These are phyloP conservation scores for Tuber umbilicatum DNA, from an alignment of 495 filamentous ascomycete genomes.

Conservation along the genomic window DNA sequence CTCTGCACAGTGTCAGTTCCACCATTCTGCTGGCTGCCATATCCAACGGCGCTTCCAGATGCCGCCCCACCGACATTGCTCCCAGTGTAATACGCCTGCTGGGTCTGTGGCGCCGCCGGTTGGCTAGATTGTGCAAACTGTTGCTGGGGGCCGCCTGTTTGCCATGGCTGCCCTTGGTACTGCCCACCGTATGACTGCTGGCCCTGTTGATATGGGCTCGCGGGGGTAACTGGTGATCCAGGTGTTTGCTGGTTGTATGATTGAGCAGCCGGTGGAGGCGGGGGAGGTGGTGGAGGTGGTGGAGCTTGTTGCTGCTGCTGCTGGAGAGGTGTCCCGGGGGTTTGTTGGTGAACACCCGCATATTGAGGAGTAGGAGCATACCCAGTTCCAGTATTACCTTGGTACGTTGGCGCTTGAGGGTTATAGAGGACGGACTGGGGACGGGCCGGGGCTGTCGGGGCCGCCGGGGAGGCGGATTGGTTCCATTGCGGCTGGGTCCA, in stretches of 20 bases:
- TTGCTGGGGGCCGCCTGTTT: constrained; percentile 11
- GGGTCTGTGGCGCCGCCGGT: constrained; percentile 20
- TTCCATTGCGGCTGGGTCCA: constrained; percentile 22
- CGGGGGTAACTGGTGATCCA: constrained; percentile 10
- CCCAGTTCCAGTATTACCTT: constrained; percentile 11
- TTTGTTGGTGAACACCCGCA: constrained; percentile 14
- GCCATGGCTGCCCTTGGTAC: constrained; percentile 33
- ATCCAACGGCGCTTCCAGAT: neutral
- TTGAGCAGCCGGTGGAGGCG: constrained; percentile 28
- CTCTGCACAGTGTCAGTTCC: constrained; percentile 11
- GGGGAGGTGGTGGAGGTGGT: constrained; percentile 22
- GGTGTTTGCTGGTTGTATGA: constrained; percentile 11
- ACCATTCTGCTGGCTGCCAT: constrained; percentile 2
- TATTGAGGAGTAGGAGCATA: constrained; percentile 15
- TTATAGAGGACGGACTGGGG: constrained; percentile 26
- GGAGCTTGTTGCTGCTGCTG: constrained; percentile 18
- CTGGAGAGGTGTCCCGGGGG: constrained; percentile 14
- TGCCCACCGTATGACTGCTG: constrained; percentile 7
- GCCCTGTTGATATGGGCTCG: constrained; percentile 13
- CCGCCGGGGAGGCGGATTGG: constrained; percentile 5
- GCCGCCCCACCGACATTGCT: constrained; percentile 6
- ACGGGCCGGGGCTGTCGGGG: constrained; percentile 6
- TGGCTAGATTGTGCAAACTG: constrained; percentile 24
- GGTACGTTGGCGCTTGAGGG: constrained; percentile 11
- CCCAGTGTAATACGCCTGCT: constrained; percentile 14